phyloP scores from a whole-genome alignment of 768 basidiomycete genomes.

The Trametes cubensis region DNA sequence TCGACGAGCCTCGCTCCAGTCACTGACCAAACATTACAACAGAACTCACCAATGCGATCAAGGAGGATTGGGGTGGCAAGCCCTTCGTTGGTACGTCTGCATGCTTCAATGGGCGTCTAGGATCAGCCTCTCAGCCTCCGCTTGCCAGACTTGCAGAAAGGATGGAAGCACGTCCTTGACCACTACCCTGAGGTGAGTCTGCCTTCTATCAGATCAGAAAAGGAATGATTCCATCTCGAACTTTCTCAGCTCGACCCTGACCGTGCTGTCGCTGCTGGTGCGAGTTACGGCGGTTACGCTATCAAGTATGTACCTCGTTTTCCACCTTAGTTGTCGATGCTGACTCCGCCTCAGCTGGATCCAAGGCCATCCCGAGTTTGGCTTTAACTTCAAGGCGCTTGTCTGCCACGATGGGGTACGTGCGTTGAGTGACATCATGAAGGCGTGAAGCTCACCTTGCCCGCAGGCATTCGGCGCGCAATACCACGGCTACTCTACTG shows the following conservation, averaged over 20 bases:
- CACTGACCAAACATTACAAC: neutral
- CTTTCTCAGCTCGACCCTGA: constrained; percentile 63
- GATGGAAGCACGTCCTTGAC: constrained; percentile 71
- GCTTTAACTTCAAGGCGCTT: constrained; percentile 88
- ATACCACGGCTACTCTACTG: constrained; percentile 87
- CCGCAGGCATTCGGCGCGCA: constrained; percentile 70
- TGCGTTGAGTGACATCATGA: constrained; percentile 11
- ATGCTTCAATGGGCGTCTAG: neutral
- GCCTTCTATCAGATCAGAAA: neutral
- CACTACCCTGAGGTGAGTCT: constrained; percentile 65
- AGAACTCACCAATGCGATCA: constrained; percentile 83
- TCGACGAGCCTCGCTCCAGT: too few relatives aligned
- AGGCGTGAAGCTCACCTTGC: neutral
- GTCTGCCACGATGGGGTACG: constrained; percentile 89
- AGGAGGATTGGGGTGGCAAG: constrained; percentile 83
- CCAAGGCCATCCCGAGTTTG: constrained; percentile 88
- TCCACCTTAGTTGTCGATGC: constrained; percentile 8
- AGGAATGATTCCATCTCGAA: neutral
- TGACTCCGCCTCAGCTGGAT: constrained; percentile 69
- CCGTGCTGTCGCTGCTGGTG: constrained; percentile 58
- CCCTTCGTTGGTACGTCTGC: constrained; percentile 58
- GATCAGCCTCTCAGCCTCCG: neutral
- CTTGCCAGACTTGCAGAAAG: constrained; percentile 57
- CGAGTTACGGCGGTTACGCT: constrained; percentile 63
- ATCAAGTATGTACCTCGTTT: constrained; percentile 61